Evolutionary conservation across 2,329 filamentous ascomycete species (phyloP).

Genomic region (Apiospora rasikravindrae): DNA sequence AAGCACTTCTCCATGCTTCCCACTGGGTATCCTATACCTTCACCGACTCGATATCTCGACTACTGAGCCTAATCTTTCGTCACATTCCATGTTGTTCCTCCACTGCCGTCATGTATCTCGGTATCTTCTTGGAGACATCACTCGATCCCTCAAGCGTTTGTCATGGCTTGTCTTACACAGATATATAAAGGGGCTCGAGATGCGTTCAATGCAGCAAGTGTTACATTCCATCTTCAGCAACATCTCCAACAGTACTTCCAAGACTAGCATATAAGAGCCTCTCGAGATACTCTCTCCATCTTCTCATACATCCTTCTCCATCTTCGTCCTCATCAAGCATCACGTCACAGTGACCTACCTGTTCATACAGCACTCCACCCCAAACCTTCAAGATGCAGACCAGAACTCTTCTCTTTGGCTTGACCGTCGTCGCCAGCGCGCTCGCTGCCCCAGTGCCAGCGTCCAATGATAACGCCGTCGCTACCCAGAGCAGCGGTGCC

Average conservation of each 20-base stretch:
- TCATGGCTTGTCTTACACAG: background rate
- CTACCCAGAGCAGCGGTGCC: background rate
- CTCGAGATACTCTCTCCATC: background rate
- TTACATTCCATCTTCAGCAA: background rate
- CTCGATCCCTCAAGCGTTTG: background rate
- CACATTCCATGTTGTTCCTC: background rate
- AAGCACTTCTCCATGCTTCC: background rate
- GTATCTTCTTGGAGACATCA: background rate
- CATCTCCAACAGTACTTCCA: background rate
- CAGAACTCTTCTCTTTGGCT: slow-evolving; percentile 12
- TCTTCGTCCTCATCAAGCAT: background rate
- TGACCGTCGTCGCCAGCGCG: background rate
- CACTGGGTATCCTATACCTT: background rate
- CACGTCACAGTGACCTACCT: background rate
- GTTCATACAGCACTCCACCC: background rate
- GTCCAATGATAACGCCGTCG: background rate
- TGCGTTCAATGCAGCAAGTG: background rate
- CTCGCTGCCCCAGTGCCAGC: background rate
- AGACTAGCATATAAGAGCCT: background rate
- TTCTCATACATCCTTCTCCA: background rate
- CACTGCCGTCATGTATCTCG: background rate
- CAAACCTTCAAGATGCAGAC: slow-evolving; percentile 17
- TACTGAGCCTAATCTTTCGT: background rate
- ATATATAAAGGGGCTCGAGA: background rate
- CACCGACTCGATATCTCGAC: background rate